These are phyloP conservation scores for Annulohypoxylon stygium DNA, from an alignment of 495 filamentous ascomycete genomes.

Conservation along the genomic window DNA sequence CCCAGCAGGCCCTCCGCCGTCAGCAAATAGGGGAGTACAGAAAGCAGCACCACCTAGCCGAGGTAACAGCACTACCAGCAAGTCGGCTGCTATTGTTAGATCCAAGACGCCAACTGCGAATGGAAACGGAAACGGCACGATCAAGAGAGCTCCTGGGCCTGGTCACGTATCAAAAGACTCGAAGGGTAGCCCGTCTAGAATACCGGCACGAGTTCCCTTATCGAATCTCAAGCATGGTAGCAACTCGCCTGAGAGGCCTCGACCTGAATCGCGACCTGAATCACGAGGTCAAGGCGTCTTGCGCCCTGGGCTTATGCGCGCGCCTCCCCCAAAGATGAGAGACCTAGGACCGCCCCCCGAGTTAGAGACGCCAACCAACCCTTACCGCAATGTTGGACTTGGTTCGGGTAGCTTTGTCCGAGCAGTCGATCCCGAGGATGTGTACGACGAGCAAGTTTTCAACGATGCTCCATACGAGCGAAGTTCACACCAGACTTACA, in stretches of 20 bases:
- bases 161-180: slow-evolving; percentile 46
- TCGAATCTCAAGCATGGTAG: slow-evolving; percentile 82
- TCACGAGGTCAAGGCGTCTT: slow-evolving; percentile 54
- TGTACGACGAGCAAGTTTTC: slow-evolving; percentile 75
- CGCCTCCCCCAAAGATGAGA: slow-evolving; percentile 91
- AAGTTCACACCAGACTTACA: slow-evolving; percentile 41
- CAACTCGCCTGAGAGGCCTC: slow-evolving; percentile 83
- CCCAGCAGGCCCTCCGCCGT: slow-evolving; percentile 72
- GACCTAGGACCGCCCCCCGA: slow-evolving; percentile 77
- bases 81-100: slow-evolving; percentile 62
- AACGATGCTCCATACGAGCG: slow-evolving; percentile 28
- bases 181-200: slow-evolving; percentile 77
- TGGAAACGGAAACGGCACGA: slow-evolving; percentile 37
- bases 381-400: slow-evolving; percentile 74
- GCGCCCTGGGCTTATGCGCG: slow-evolving; percentile 61
- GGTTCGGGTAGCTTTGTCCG: slow-evolving; percentile 76
- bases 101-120: slow-evolving; percentile 75
- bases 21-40: slow-evolving; percentile 56
- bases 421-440: slow-evolving; percentile 84
- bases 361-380: slow-evolving; percentile 70
- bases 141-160: slow-evolving; percentile 46
- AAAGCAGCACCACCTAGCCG: slow-evolving; percentile 58
- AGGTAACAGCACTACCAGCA: slow-evolving; percentile 55
- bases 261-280: slow-evolving; percentile 60
- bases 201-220: slow-evolving; percentile 83